Evolutionary conservation across 192 early-diverging fungal genomes (phyloP), one percentile per base, ranked within the genome.

Genomic region (Umbelopsis ramanniana): DNA sequence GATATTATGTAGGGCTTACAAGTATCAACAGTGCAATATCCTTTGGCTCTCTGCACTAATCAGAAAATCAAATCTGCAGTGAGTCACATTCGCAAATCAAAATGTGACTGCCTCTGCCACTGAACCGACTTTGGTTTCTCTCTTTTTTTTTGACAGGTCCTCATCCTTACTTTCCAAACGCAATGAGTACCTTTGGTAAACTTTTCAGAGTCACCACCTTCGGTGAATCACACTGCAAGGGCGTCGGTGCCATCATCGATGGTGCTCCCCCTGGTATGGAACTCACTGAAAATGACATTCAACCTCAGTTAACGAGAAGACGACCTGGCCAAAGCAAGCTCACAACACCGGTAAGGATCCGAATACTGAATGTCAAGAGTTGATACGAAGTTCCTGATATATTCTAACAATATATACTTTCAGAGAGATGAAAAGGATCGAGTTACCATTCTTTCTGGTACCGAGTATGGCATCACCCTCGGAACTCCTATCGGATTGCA

Each of bases 191-290:
- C 12, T 96, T 96, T 85, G 95, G 95, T 69, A 91, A 80, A 37
- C 80, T 87, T 66, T 96, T 89, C 84, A 88, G 93, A 69, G 93
- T 97, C 21, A 95, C 95, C 2, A 99, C 97, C 40, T 98, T 91
- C 82, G 97, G 97, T 72, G 97, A 99, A 83, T 97, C 96, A 40
- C 97, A 99, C 86, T 98, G 97, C 85, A 98, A 97, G 74, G 96
- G 90, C 17, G 96, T 99, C 8, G 96, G 96, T 63, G 96, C 95
- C 67, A 96, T 99, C 72, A 85, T 99, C 69, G 97, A 99, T 75
- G 96, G 96, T 54, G 91, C 90, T 71, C 97, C 97, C 26, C 97
- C 97, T 4, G 96, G 97, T n/a, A 82, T 99, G 70, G 84, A 89
- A 37, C 78, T 99, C 68, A 92, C 88, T 45, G 97, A 97, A 82